Evolutionary conservation across 202 grass and related monocot species (phyloP).

Genomic region (Schoenoplectus triqueter): DNA sequence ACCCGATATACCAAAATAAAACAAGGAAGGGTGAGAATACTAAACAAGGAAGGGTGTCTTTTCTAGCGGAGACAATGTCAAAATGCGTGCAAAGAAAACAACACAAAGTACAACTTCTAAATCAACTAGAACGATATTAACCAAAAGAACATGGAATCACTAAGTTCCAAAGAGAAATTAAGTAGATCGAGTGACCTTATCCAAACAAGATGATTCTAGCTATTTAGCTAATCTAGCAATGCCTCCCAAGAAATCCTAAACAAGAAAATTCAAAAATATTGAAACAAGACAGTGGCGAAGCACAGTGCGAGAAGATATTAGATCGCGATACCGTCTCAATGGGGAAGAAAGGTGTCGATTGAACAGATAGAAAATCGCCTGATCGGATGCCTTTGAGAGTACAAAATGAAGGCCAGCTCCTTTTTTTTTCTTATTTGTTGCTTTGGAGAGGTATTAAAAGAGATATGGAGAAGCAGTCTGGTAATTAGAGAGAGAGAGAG

Average conservation of each 20-base stretch:
- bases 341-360: conserved; percentile 42
- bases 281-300: conserved; percentile 11
- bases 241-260: conserved; percentile 32
- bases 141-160: conserved; percentile 2
- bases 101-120: neutral
- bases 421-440: neutral
- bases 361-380: neutral
- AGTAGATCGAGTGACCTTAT: conserved; percentile 32
- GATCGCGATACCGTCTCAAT: conserved; percentile 26
- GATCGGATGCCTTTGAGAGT: conserved; percentile 20
- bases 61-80: conserved; percentile 14
- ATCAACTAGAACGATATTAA: neutral
- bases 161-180: conserved; percentile 10
- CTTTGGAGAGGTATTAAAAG: conserved; percentile 25
- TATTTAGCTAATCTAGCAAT: neutral
- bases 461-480: neutral
- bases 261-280: conserved; percentile 36
- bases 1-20: neutral
- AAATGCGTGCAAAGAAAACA: conserved; percentile 21
- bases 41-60: conserved; percentile 22
- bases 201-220: neutral
- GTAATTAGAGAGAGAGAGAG: conserved; percentile 7
- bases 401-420: conserved; percentile 40
- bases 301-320: conserved; percentile 27
- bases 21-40: neutral